Evolutionary conservation across 1,284 basidiomycete genomes (phyloP).

Genomic region (Ceratobasidium theobromae): DNA sequence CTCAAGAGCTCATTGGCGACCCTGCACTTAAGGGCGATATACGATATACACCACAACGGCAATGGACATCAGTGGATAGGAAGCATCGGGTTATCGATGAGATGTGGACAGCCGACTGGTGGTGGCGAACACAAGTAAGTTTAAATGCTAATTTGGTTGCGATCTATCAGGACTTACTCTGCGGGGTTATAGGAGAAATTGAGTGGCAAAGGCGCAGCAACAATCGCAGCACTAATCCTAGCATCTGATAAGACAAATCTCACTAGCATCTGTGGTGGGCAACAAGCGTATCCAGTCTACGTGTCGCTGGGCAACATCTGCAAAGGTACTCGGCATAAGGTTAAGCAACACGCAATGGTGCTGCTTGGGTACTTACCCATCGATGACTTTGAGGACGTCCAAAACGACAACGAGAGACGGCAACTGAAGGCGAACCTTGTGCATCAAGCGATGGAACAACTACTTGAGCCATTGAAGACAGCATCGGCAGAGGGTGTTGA

Average conservation of each 20-base stretch:
- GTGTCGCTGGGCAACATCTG: conserved; percentile 30
- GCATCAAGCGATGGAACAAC: background rate
- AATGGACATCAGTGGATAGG: background rate
- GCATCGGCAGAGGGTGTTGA: background rate
- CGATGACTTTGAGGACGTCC: background rate
- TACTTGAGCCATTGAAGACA: background rate
- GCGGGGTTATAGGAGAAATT: too few relatives aligned
- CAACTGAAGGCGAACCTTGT: background rate
- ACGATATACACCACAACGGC: conserved; percentile 10
- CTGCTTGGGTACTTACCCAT: conserved; percentile 33
- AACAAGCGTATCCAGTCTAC: conserved; percentile 6
- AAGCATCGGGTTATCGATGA: conserved; percentile 10
- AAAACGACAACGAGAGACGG: background rate
- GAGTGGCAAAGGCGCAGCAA: background rate
- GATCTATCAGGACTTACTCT: background rate
- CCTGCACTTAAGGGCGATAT: background rate
- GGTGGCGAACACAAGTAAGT: conserved; percentile 20
- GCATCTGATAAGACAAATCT: background rate
- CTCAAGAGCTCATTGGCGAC: background rate
- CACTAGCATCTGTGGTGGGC: background rate
- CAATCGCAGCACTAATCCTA: conserved; percentile 8
- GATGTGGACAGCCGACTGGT: conserved; percentile 15
- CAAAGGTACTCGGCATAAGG: conserved; percentile 23
- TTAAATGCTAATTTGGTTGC: background rate
- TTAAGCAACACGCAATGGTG: conserved; percentile 9